Conservation (phyloP, 257 asterid genomes). For the Solanum pimpinellifolium region DNA sequence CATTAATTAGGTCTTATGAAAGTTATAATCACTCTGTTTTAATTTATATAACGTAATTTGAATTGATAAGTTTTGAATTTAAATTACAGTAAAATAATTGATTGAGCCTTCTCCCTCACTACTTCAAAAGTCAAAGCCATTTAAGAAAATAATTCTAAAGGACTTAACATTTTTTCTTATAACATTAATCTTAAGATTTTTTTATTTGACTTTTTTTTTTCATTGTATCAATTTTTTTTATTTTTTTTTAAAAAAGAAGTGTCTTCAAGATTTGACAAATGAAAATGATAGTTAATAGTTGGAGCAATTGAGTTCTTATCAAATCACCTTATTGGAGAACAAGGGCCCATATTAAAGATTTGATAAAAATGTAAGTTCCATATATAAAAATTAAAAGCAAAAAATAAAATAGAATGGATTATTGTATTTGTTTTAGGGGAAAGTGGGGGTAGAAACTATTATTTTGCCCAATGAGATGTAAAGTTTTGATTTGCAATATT, state of each 20-base stretch:
- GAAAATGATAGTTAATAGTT: not conserved
- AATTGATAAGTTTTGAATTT: not conserved
- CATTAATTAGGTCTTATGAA: not conserved
- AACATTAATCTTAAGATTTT: too few relatives aligned
- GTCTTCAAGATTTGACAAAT: not conserved
- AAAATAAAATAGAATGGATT: not conserved
- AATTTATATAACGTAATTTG: not conserved
- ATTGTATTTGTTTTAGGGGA: not conserved
- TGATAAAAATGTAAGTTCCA: not conserved
- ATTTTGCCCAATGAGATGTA: not conserved
- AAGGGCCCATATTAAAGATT: not conserved
- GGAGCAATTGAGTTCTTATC: not conserved
- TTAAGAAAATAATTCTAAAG: not conserved
- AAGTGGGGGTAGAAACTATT: not conserved
- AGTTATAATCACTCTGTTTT: not conserved
- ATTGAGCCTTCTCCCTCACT: not conserved
- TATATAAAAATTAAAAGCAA: not conserved
- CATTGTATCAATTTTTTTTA: too few relatives aligned
- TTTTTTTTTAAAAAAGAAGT: too few relatives aligned
- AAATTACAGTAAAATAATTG: fast-evolving
- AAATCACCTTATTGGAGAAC: not conserved
- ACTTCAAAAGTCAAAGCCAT: not conserved
- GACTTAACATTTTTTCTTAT: not conserved
- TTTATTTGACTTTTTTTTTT: too few relatives aligned
- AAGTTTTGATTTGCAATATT: not conserved